Evolutionary conservation across 2,329 filamentous ascomycete species (phyloP), one percentile per base, ranked within the genome.

Genomic region (Penicillium sumatraense): DNA sequence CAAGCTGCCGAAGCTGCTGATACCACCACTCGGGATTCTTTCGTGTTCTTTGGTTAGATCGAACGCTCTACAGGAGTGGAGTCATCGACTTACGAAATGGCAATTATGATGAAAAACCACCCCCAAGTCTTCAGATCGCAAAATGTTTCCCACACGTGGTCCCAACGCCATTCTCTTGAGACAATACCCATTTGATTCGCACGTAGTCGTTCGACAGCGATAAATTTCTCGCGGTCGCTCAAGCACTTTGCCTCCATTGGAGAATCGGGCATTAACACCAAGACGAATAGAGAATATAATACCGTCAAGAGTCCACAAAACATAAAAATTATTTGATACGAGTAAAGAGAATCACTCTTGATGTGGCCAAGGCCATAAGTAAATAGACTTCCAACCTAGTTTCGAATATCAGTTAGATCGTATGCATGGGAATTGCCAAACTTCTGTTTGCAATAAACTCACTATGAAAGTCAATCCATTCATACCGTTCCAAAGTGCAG

Each of bases 341-440:
- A 63, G 51, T 74, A 68, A 9, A 82, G 66, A 1, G 53, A 60
- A n/a, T 68, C 49, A 5, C 81, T 83, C 1, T 81, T 56, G 58
- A 87, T 84, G 54, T 82, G 83, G 13, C 83, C 85, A 0, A 88
- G 73, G 0, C 83, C 84, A 56, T 85, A 86, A 0, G 80, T 83
- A 16, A 85, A 73, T 14, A 86, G 75, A 61, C 81, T 83, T 1
- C 83, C 83, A 23, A 82, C 78, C 49, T 52, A 8, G 10, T 13
- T 10, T 26, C 26, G 14, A 5, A 24, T 42, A n/a, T 44, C 11
- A 44, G n/a, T 11, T 42, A 24, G 13, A 9, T 3, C 9, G 21
- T 8, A 10, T 5, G 10, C 10, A 36, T 16, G 4, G 33, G 10
- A 42, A 7, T 3, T 11, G 10, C 4, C 14, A 8, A 44, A 5